phyloP scores from a whole-genome alignment of 1,284 basidiomycete genomes.

The Trichosporon sp. region DNA sequence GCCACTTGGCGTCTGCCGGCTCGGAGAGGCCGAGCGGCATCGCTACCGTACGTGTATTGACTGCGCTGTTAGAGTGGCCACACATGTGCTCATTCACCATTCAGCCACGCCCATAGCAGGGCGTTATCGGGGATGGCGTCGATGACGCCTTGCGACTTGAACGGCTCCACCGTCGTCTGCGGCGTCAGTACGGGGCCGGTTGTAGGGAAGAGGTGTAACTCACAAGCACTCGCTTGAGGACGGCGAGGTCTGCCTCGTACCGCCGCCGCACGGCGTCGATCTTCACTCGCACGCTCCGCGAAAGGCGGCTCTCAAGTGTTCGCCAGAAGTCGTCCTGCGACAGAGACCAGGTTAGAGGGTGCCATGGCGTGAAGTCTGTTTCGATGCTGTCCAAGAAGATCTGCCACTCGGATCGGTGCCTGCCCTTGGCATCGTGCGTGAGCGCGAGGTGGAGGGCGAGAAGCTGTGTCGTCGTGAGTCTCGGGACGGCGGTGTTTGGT shows the following conservation, averaged over 20 bases:
- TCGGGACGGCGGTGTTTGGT: conserved; percentile 13
- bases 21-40: conserved; percentile 60
- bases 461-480: conserved; percentile 50
- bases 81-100: conserved; percentile 52
- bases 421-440: conserved; percentile 39
- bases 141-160: conserved; percentile 29
- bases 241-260: conserved; percentile 59
- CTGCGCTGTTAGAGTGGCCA: conserved; percentile 47
- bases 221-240: conserved; percentile 45
- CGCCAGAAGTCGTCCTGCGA: conserved; percentile 24
- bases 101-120: conserved; percentile 81
- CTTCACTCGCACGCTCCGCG: conserved; percentile 53
- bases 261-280: conserved; percentile 53
- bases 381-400: conserved; percentile 72
- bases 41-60: conserved; percentile 81
- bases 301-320: conserved; percentile 45
- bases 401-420: conserved; percentile 57
- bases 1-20: conserved; percentile 38
- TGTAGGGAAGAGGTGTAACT: not conserved
- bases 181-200: not conserved
- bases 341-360: conserved; percentile 70
- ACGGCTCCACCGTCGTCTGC: conserved; percentile 21
- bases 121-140: conserved; percentile 42
- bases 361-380: conserved; percentile 56
- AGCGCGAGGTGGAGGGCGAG: conserved; percentile 61